Conservation (phyloP, 83 land plant species). For the Picea engelmannii region DNA sequence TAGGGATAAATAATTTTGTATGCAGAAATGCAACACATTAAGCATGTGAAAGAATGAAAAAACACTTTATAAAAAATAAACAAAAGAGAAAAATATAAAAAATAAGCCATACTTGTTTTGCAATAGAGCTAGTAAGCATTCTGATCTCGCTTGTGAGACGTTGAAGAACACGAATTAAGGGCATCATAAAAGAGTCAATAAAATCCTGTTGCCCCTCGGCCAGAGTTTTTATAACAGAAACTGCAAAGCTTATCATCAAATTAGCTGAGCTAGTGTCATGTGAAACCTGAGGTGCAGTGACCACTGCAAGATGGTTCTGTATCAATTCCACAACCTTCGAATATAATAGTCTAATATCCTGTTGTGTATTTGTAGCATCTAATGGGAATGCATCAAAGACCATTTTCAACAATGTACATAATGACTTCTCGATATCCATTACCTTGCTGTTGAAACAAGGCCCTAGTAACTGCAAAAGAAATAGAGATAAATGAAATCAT, state of each 20-base stretch:
- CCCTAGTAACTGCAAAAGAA: constrained; percentile 77
- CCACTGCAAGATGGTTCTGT: constrained; percentile 80
- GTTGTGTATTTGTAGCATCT: constrained; percentile 67
- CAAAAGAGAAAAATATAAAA: neutral
- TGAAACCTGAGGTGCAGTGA: constrained; percentile 70
- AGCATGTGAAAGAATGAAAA: neutral
- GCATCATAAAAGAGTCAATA: constrained; percentile 66
- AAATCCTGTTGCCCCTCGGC: constrained; percentile 76
- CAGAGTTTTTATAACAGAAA: constrained; percentile 76
- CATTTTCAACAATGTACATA: constrained; percentile 81
- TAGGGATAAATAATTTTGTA: neutral
- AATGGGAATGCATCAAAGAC: constrained; percentile 97
- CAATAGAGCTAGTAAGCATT: constrained; percentile 49
- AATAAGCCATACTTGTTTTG: constrained; percentile 66
- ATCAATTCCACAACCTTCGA: constrained; percentile 94
- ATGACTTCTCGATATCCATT: constrained; percentile 90
- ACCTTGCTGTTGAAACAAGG: constrained; percentile 91
- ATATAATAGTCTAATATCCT: constrained; percentile 79
- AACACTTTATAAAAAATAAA: no score
- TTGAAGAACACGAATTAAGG: constrained; percentile 88
- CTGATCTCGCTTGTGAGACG: constrained; percentile 87
- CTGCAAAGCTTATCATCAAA: constrained; percentile 78
- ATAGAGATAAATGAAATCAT: neutral
- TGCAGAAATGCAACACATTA: neutral
- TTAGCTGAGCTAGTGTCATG: constrained; percentile 65